A percentile compares a stretch with the other conserved stretches of the same genome.
phyloP scores from a whole-genome alignment of 192 early-diverging fungal species.

The Thoreauomyces humboldtii region DNA sequence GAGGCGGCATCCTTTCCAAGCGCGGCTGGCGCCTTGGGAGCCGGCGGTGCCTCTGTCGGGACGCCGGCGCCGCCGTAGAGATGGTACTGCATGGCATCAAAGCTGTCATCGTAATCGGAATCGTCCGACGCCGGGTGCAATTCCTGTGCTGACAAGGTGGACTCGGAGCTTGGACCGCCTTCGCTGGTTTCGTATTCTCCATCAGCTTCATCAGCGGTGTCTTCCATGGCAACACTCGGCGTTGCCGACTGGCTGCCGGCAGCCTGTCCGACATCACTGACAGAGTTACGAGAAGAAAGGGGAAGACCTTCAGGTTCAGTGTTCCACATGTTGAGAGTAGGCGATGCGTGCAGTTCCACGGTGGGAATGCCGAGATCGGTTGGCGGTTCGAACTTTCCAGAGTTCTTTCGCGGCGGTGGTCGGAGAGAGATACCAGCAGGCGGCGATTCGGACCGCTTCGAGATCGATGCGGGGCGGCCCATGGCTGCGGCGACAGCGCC shows the following conservation, averaged over 20 bases:
- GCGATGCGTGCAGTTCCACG: neutral
- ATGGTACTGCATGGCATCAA: constrained; percentile 11
- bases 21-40: no score
- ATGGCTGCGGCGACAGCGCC: neutral
- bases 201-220: neutral
- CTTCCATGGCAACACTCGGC: neutral
- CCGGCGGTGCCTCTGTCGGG: no score
- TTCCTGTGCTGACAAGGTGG: neutral
- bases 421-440: neutral
- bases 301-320: neutral
- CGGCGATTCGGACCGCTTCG: constrained; percentile 1
- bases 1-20: no score
- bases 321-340: neutral
- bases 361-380: neutral
- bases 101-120: neutral
- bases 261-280: no score
- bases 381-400: neutral
- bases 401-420: neutral
- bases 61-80: neutral
- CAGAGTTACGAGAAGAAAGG: no score
- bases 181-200: neutral
- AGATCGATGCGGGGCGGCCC: no score
- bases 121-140: neutral
- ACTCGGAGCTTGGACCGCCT: neutral
- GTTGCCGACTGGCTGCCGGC: no score